Evolutionary conservation across 73 alveolate genomes (phyloP).

Genomic region (Paramecium pentaurelia): DNA sequence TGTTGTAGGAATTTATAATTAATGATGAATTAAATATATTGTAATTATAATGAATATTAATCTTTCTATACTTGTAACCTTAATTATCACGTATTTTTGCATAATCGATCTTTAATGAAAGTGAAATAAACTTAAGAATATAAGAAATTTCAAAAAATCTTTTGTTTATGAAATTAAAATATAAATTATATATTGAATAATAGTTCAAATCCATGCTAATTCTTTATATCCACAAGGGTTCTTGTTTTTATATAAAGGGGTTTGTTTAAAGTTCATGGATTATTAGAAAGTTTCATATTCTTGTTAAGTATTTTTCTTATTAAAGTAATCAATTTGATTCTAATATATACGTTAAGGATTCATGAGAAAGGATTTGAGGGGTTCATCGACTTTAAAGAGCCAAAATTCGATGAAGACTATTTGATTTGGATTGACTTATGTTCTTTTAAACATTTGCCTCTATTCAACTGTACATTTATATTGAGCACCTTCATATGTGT

Average conservation of each 20-base stretch:
- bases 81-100: neutral
- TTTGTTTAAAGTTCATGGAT: neutral
- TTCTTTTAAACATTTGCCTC: constrained; percentile 28
- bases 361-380: neutral
- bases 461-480: constrained; percentile 15
- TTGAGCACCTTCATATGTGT: constrained; percentile 22
- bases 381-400: constrained; percentile 30
- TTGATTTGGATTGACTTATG: constrained; percentile 2
- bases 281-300: neutral
- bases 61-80: neutral
- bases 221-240: constrained; percentile 42
- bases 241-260: neutral
- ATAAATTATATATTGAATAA: neutral
- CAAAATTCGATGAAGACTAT: neutral
- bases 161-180: neutral
- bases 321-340: constrained; percentile 32
- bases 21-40: neutral
- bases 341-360: constrained; percentile 20
- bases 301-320: neutral
- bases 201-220: neutral
- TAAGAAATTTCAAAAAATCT: neutral
- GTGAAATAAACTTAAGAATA: neutral
- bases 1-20: neutral
- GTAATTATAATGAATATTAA: too few species aligned
- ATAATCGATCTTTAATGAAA: neutral